A percentile compares a stretch with the other conserved stretches of the same genome.
Conservation (phyloP, 306 rosid genomes). For the Malus orientalis region DNA sequence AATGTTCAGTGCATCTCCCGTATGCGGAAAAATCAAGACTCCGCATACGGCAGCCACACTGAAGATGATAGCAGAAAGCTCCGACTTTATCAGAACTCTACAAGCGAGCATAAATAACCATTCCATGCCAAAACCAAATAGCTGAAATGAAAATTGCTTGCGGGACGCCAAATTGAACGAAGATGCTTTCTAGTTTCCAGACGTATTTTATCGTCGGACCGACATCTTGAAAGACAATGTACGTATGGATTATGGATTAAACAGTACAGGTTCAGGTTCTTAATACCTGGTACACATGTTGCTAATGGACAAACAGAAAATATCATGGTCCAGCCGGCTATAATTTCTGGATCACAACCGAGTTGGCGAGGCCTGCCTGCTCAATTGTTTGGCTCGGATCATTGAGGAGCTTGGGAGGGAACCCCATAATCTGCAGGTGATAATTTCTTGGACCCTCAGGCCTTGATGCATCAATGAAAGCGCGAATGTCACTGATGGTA, state of each 20-base stretch:
- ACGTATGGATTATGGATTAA: background rate
- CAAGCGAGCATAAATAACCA: background rate
- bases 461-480: slow-evolving; percentile 67
- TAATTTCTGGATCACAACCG: slow-evolving; percentile 91
- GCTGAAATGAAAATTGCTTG: background rate
- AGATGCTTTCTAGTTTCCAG: background rate
- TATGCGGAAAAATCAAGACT: background rate
- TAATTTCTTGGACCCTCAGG: slow-evolving; percentile 54
- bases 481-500: slow-evolving; percentile 51
- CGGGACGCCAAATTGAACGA: background rate
- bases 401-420: slow-evolving; percentile 76
- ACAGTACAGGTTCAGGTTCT: slow-evolving; percentile 12
- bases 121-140: background rate
- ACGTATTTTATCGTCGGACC: background rate
- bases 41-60: background rate
- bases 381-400: slow-evolving; percentile 70
- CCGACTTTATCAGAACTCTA: background rate
- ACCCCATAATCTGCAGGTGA: slow-evolving; percentile 85
- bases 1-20: background rate
- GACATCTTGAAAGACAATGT: background rate
- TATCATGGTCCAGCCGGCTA: slow-evolving; percentile 20
- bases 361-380: slow-evolving; percentile 83
- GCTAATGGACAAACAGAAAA: slow-evolving; percentile 7
- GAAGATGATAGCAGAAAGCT: background rate
- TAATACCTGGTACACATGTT: slow-evolving; percentile 5